phyloP scores from a whole-genome alignment of 257 asterid genomes.

The Solanum phureja region DNA sequence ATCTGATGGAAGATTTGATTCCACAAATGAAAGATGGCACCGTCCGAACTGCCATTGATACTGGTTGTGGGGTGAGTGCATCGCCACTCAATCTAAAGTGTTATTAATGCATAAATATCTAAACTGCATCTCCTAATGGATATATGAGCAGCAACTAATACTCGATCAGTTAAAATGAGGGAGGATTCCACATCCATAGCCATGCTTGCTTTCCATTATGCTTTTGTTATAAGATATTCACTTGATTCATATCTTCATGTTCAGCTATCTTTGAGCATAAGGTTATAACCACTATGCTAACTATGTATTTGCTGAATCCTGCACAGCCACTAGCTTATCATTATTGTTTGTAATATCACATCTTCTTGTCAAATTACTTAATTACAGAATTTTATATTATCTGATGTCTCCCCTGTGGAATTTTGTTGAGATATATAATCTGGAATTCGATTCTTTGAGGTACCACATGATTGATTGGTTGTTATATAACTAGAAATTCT shows the following conservation, averaged over 20 bases:
- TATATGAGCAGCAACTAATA: neutral
- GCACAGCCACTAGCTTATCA: neutral
- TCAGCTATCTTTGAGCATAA: neutral
- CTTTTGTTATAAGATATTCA: neutral
- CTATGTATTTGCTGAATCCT: neutral
- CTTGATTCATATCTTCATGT: neutral
- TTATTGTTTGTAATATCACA: neutral
- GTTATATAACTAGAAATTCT: neutral
- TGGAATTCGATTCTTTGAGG: neutral
- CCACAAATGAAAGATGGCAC: slow-evolving; percentile 95
- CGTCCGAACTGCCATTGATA: slow-evolving; percentile 87
- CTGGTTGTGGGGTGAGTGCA: slow-evolving; percentile 97
- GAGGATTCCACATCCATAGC: neutral
- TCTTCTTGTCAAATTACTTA: neutral
- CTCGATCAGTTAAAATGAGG: neutral
- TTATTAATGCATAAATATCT: neutral
- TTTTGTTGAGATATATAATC: neutral
- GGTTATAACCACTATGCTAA: neutral
- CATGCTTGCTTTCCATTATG: neutral
- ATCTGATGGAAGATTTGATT: slow-evolving; percentile 69
- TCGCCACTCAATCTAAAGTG: neutral
- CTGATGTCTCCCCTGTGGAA: neutral
- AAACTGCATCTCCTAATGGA: neutral
- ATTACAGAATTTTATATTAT: neutral
- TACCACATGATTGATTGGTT: neutral